Base-by-base conservation (phyloP, 2,329 filamentous ascomycete species). In the Hypoxylon sp. region DNA sequence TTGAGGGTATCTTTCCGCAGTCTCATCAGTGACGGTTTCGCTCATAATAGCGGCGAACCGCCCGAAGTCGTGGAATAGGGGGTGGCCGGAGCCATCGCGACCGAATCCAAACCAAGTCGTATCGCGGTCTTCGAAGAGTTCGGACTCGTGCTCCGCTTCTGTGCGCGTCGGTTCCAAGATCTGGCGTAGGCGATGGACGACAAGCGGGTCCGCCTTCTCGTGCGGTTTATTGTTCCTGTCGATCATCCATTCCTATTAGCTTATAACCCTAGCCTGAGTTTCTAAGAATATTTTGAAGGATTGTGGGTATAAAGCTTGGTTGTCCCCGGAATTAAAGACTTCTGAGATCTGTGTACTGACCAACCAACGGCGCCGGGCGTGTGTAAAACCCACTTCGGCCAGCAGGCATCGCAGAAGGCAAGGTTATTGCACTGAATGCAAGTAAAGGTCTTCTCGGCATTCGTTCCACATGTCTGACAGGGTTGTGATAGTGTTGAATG, bases 1-100 rank as follows among this genome's bases (percentile, higher is more conserved):
- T 58, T 75, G 78, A 26, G 80, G 80, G 65, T 76, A 77, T 42
- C 74, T 66, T 70, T 73, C 65, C 61, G 66, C 56, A 1, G 65
- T 63, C n/a, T 74, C 73, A 22, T 75, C 73, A 9, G 68, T 71
- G 5, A 67, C 53, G 2, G 70, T 72, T 60, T 76, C 73, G 53
- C 72, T 74, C 76, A 83, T 81, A 52, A 83, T 77, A 2, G 74
- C 73, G 4, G 79, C 77, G 73, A 82, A 84, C 32, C 81, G 77
- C 6, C 81, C 81, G 58, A 72, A 76, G 51, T 76, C 74, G 52
- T 75, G 71, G 38, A 77, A 71, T 42, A 74, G 59, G 48, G 74
- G 72, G 14, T 72, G 69, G 22, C 72, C 73, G 32, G 68, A 64
- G 20, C 65, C 70, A 70, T 77, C 75, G 64, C 75, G 75, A 45